Evolutionary conservation across 306 rosid species (phyloP).

Genomic region (Vigna nakashimae): DNA sequence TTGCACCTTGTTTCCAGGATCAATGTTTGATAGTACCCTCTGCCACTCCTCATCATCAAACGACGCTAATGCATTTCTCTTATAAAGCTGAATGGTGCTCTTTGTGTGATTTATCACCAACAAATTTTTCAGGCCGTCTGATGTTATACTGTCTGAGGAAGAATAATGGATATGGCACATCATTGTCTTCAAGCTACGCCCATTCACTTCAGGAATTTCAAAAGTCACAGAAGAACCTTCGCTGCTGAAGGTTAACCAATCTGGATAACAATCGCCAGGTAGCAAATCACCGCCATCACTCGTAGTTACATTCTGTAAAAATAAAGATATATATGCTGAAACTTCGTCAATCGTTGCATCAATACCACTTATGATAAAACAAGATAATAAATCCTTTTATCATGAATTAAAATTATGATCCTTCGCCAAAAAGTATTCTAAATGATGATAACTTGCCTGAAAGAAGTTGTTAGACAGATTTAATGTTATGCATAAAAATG

Average conservation of each 20-base stretch:
- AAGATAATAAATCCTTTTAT: too few species aligned
- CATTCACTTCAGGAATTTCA: slow-evolving; percentile 2
- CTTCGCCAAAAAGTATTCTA: too few species aligned
- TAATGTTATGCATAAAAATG: too few species aligned
- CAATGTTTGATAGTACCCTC: slow-evolving; percentile 6
- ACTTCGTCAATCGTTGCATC: not conserved
- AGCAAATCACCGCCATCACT: not conserved
- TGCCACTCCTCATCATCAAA: slow-evolving; percentile 15
- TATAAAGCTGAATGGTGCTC: not conserved
- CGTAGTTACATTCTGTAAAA: not conserved
- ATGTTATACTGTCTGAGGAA: not conserved
- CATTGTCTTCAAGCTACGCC: slow-evolving; percentile 4
- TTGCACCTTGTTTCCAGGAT: slow-evolving; percentile 2
- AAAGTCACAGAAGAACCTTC: not conserved
- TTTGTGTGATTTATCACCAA: slow-evolving; percentile 30
- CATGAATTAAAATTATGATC: too few species aligned
- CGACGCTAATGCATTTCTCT: slow-evolving; percentile 13
- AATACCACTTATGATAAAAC: too few species aligned
- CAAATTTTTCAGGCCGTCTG: slow-evolving; percentile 1
- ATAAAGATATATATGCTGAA: not conserved
- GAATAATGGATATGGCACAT: slow-evolving; percentile 19
- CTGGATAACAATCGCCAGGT: not conserved
- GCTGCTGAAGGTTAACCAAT: slow-evolving; percentile 3
- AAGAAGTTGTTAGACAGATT: too few species aligned
- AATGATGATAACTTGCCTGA: not conserved